Base-by-base conservation (phyloP, 345 rosid species). In the Rubroshorea leprosula region DNA sequence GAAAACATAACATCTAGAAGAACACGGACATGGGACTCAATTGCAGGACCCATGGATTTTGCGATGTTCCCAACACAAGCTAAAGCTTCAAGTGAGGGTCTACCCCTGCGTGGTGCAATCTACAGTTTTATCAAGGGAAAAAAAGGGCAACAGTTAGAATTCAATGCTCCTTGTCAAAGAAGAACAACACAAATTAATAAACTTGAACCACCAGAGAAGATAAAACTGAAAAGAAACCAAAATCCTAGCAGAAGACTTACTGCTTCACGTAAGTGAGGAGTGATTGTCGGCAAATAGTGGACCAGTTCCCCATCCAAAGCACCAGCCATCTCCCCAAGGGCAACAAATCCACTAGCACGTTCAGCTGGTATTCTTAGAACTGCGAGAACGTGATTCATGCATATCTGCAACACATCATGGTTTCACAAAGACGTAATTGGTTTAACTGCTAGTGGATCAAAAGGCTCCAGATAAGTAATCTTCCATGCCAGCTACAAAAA, bases 261-360 rank as follows among this genome's bases (percentile, higher is more conserved):
- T 61, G 97, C 97, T 72, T 93, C 99, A 54, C 86, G 95, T 64
- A 93, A 79, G 76, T 83, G 92, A 82, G 90, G 54, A 51, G 75
- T 85, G 58, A 93, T 93, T 76, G 86, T 90, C 72, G 99, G 96
- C 96, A 93, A 87, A 85, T 93, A 93, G 55, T 79, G 67, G 57
- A 76, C 67, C 72, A 93, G 97, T 69, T 93, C 94, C 68, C 97
- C 99, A 60, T 93, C 99, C 77, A 93, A 72, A 71, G 99, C 99
- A 76, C 99, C 99, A 49, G 99, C 99, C 99, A 93, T 93, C 84
- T 93, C 99, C 49, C 99, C 99, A 51, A 93, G 96, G 64, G 99
- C 99, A 64, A 84, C 77, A 72, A 93, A 93, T 41, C 96, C 99
- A 72, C 96, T 93, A 51, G 91, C 96, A 48, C 99, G 92, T 63